Evolutionary conservation across 768 basidiomycete species (phyloP).

Genomic region (Boletus sp.): DNA sequence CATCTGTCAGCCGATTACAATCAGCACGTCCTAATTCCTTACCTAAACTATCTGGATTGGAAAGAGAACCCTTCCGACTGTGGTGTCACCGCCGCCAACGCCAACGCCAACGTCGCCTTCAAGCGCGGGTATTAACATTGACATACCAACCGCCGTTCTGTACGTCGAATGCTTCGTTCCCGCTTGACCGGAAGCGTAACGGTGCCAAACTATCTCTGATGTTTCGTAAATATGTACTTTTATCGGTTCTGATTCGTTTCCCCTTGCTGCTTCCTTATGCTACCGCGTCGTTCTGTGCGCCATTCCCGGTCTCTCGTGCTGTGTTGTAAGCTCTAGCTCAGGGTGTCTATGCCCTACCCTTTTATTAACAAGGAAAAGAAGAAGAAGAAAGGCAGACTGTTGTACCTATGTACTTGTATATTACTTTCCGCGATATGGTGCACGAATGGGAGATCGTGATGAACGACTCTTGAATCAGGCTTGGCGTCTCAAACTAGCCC

Average conservation of each 20-base stretch:
- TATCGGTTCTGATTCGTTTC: not conserved
- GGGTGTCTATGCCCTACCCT: not conserved
- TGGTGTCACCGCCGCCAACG: no score
- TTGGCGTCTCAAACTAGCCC: no score
- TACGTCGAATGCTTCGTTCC: no score
- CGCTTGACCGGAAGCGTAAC: not conserved
- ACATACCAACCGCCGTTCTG: not conserved
- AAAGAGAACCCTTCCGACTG: fast-evolving
- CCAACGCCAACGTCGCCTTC: not conserved
- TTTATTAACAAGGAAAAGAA: not conserved
- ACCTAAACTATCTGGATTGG: not conserved
- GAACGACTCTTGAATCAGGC: no score
- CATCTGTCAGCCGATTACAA: not conserved
- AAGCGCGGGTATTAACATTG: not conserved
- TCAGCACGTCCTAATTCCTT: not conserved
- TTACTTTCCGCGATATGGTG: not conserved
- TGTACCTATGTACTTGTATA: not conserved
- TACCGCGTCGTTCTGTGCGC: no score
- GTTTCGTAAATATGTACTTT: not conserved
- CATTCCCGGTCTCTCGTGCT: not conserved
- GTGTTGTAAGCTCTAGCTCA: not conserved
- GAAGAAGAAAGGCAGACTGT: no score
- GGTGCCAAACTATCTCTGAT: not conserved
- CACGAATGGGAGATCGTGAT: not conserved
- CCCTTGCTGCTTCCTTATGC: no score